Percentiles rank a stretch among this genome's conserved stretches.
Conservation (phyloP, 768 basidiomycete genomes). For the Xanthoconium stramineum region DNA sequence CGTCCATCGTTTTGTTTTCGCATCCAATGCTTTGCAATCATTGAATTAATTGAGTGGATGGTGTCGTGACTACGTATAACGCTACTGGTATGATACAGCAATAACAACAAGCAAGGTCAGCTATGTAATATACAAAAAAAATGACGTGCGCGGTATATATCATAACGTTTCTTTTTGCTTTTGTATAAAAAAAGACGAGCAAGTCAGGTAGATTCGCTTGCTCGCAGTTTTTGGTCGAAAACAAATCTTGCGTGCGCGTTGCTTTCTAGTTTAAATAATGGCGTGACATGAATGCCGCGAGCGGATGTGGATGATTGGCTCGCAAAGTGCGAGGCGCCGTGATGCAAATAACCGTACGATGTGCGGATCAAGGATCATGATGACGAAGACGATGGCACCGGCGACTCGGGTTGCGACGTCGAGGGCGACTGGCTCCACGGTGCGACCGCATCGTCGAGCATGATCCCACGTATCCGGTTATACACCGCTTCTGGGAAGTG, state of each 20-base stretch:
- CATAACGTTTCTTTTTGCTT: background rate
- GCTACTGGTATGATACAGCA: slow-evolving; percentile 9
- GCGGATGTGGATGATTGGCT: too few relatives aligned
- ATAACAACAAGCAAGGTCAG: background rate
- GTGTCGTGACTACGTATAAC: too few relatives aligned
- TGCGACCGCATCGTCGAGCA: slow-evolving; percentile 64
- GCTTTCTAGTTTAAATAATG: too few relatives aligned
- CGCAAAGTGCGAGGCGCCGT: background rate
- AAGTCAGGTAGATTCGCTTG: background rate
- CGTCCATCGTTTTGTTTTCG: too few relatives aligned
- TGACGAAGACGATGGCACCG: background rate
- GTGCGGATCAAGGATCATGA: background rate
- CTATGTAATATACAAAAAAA: background rate
- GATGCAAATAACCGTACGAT: background rate
- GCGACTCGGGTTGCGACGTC: slow-evolving; percentile 11
- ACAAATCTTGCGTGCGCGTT: too few relatives aligned
- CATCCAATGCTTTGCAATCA: too few relatives aligned
- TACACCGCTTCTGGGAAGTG: slow-evolving; percentile 77
- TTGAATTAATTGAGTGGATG: too few relatives aligned
- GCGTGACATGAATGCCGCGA: too few relatives aligned
- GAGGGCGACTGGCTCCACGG: slow-evolving; percentile 35
- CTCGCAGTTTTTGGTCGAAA: too few relatives aligned
- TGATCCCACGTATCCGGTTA: slow-evolving; percentile 75
- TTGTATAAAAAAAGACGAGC: background rate
- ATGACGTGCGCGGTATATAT: background rate